phyloP scores from a whole-genome alignment of 2,329 filamentous ascomycete species.

The Dothistroma septosporum region DNA sequence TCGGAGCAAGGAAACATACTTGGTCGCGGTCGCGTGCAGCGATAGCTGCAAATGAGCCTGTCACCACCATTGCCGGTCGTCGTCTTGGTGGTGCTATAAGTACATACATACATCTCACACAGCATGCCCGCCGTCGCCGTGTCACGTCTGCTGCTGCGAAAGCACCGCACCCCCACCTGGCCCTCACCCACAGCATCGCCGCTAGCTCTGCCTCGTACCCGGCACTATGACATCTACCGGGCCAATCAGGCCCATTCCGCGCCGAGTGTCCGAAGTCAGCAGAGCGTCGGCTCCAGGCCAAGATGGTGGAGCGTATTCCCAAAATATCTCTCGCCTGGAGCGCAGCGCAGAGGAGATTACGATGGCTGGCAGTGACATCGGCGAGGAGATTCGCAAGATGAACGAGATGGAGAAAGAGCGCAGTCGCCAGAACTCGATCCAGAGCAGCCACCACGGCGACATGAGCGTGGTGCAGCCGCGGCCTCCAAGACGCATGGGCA shows the following conservation, averaged over 20 bases:
- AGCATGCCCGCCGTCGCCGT: neutral
- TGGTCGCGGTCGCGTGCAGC: neutral
- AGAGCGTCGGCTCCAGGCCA: neutral
- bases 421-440: slow-evolving; percentile 28
- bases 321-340: slow-evolving; percentile 69
- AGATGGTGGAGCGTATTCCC: neutral
- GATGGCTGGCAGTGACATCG: slow-evolving; percentile 64
- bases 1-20: neutral
- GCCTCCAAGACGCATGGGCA: slow-evolving; percentile 5
- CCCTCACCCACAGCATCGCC: neutral
- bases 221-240: neutral
- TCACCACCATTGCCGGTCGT: neutral
- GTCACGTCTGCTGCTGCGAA: neutral
- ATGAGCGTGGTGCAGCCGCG: slow-evolving; percentile 1
- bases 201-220: neutral
- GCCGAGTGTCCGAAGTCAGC: neutral
- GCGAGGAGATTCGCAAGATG: slow-evolving; percentile 70
- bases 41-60: neutral
- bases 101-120: neutral
- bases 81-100: neutral
- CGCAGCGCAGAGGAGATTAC: slow-evolving; percentile 71
- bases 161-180: neutral
- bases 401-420: slow-evolving; percentile 48
- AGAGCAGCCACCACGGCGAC: slow-evolving; percentile 14
- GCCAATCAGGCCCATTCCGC: neutral